Base-by-base conservation (phyloP, 257 asterid species). In the Plantago ovata region DNA sequence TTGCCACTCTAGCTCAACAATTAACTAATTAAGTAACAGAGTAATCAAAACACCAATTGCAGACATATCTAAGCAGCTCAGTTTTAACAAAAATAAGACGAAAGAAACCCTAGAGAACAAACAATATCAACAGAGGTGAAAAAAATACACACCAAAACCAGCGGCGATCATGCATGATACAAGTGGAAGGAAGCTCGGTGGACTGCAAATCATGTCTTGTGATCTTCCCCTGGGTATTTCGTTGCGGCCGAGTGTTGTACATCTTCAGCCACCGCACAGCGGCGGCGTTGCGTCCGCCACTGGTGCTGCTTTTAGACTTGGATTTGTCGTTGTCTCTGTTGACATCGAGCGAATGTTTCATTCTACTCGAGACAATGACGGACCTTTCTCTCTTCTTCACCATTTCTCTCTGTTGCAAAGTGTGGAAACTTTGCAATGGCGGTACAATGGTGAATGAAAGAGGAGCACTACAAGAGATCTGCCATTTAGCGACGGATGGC, bases 201-300 rank as follows among this genome's bases (percentile, higher is more conserved):
- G 97, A 93, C 79, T 93, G 99, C 66, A 86, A 82, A 60, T 93
- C 99, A 42, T 93, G 84, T 60, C 72, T 79, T 0, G 77, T 19
- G 45, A 93, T 75, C 20, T 79, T 73, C 1, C 99, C 99, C 65
- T 68, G 62, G 1, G 48, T 18, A 61, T 86, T 60, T 13, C 96
- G 92, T 33, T 46, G 69, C 9, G 97, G 99, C 64, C 81, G 79
- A 1, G 72, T 76, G 16, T 86, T 84, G 69, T 93, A 89, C 99
- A 93, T 86, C 79, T 86, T 89, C 43, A 93, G 92, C 75, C 96
- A 82, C 76, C 92, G 94, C 56, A 93, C 97, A 0, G 97, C 86
- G 77, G 96, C 83, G 67, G 95, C 79, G 78, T 83, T 89, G 22
- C 97, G 85, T 38, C 77, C 80, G 63, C 63, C 62, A 45, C 42